Percentiles rank a stretch among this genome's conserved stretches.
phyloP scores from a whole-genome alignment of 768 basidiomycete species.

The Steccherinum ochraceum region DNA sequence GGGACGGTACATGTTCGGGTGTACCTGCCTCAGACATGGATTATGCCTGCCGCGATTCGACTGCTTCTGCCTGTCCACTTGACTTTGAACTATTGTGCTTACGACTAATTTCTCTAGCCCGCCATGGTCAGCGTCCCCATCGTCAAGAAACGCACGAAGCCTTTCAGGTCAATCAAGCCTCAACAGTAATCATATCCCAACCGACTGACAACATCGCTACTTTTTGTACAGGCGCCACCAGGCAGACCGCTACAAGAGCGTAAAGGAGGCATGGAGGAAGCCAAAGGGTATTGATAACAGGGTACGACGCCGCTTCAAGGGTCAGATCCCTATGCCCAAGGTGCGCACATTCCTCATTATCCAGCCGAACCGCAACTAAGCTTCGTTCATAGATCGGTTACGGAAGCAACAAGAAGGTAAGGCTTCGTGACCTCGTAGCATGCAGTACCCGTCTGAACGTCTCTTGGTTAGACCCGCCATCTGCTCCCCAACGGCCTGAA shows the following conservation, averaged over 20 bases:
- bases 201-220: background rate
- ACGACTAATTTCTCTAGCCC: conserved; percentile 19
- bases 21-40: too few relatives aligned
- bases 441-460: background rate
- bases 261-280: conserved; percentile 99
- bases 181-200: background rate
- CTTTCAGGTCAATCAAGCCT: conserved; percentile 74
- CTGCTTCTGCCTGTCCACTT: background rate
- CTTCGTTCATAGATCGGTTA: conserved; percentile 61
- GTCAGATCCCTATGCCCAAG: conserved; percentile 95
- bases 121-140: conserved; percentile 57
- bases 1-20: conserved; percentile 15
- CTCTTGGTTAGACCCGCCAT: conserved; percentile 70
- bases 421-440: background rate
- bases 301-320: conserved; percentile 92
- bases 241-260: conserved; percentile 94
- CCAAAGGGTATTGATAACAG: conserved; percentile 99
- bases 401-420: conserved; percentile 80
- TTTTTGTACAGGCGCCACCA: conserved; percentile 77
- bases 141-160: conserved; percentile 96
- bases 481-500: conserved; percentile 94
- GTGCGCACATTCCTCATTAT: conserved; percentile 34
- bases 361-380: background rate
- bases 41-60: too few relatives aligned
- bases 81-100: conserved; percentile 4